Evolutionary conservation across 202 grass and related monocot species (phyloP).

Genomic region (Saccharum hybrid): DNA sequence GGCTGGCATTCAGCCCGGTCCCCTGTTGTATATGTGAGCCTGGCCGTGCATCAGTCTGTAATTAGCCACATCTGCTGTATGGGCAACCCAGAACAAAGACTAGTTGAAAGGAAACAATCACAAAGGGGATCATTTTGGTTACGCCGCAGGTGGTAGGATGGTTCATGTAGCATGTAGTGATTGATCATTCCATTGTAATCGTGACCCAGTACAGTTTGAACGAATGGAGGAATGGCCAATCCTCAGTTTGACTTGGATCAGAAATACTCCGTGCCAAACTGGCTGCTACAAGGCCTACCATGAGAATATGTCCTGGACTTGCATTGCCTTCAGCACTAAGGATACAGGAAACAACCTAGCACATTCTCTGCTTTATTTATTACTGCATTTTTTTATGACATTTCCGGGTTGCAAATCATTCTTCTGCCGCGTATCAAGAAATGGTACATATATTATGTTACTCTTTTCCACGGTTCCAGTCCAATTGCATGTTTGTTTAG

Average conservation of each 20-base stretch:
- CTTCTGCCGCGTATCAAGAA: background rate
- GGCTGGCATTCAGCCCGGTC: constrained; percentile 21
- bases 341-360: background rate
- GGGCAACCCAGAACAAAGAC: constrained; percentile 18
- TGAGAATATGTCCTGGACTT: background rate
- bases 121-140: background rate
- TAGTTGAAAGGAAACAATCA: constrained; percentile 10
- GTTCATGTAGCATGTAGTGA: background rate
- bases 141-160: background rate
- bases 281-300: background rate
- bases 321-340: constrained; percentile 11
- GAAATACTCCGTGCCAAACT: background rate
- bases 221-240: background rate
- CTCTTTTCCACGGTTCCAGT: background rate
- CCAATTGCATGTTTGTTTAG: background rate
- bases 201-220: background rate
- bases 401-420: background rate
- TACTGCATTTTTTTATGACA: background rate
- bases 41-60: constrained; percentile 54
- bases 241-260: background rate
- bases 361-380: background rate
- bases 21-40: constrained; percentile 51
- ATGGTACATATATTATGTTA: background rate
- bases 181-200: background rate
- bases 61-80: constrained; percentile 48